Base-by-base conservation (phyloP, 2,329 filamentous ascomycete genomes). In the Penicillium sp. region DNA sequence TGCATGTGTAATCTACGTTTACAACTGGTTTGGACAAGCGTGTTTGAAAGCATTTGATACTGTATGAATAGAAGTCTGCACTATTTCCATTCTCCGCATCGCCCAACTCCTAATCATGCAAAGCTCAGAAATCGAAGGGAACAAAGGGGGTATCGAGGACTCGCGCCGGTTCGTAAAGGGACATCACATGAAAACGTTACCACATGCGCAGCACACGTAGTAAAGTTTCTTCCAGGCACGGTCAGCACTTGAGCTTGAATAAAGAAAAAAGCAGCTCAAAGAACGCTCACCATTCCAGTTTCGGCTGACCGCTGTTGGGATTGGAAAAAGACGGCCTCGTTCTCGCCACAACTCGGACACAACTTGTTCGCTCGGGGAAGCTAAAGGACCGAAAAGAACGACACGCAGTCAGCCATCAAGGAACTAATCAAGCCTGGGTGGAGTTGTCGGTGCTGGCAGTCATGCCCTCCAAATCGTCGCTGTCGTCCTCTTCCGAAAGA, bases 311-410 rank as follows among this genome's bases (percentile, higher is more conserved):
- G 84, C 72, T 96, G 89, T 64, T 98, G 92, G 45, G 89, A 95
- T 71, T 98, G 92, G 73, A 98, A 98, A 71, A 95, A 98, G 43
- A 98, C 93, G 30, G 89, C 88, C 69, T 96, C 89, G 54, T 80
- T 79, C 65, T 92, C 84, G 51, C 77, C 76, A 73, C 93, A 98
- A 53, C 74, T 76, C 35, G 88, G 87, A 70, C 92, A 98, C 44
- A 76, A 76, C 68, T 85, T 87, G 63, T 87, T 85, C 56, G 87
- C 82, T 57, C 89, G 83, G 49, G 92, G 92, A 65, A 96, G 85
- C 89, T 95, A 78, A 38, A 38, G 29, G 26, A 17, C 5, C n/a
- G 34, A 35, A 37, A 35, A 36, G 31, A 20, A 32, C 32, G 35
- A 48, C 27, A 51, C 32, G 27, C 40, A 37, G 55, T 64, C 59